Evolutionary conservation across 495 filamentous ascomycete genomes (phyloP).

Genomic region (Margaritispora aquatica): DNA sequence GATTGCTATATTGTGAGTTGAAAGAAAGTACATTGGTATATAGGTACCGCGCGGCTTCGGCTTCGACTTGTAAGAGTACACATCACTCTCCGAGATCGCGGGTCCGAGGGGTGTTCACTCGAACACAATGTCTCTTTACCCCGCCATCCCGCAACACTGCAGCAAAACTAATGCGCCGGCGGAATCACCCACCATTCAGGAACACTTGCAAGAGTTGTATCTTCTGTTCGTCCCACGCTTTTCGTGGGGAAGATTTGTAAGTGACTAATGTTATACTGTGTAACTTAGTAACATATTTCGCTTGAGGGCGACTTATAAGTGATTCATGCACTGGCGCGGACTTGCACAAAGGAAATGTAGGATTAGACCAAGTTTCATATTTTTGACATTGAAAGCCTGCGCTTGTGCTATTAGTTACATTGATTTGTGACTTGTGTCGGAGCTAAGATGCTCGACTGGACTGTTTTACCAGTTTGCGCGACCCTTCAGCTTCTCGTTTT

Average conservation of each 20-base stretch:
- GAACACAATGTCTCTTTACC: background rate
- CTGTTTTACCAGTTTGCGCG: conserved; percentile 42
- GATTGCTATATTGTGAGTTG: no score
- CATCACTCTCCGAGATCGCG: background rate
- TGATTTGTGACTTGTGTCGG: background rate
- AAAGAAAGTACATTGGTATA: no score
- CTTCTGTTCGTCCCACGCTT: background rate
- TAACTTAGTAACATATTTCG: background rate
- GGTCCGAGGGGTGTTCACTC: background rate
- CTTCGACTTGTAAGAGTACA: background rate
- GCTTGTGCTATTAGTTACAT: background rate
- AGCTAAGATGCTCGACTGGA: no score
- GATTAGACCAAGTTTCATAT: background rate
- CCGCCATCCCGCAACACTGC: background rate
- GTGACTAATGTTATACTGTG: no score
- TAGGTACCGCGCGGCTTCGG: background rate
- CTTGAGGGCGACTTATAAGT: no score
- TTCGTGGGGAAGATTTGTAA: background rate
- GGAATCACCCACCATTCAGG: background rate
- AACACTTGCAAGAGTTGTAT: background rate
- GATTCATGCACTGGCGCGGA: background rate
- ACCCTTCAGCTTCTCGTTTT: conserved; percentile 50
- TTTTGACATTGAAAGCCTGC: background rate
- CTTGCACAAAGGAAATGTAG: background rate
- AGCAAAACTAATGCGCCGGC: background rate